phyloP scores from a whole-genome alignment of 176 grass and related monocot species.

The Ensete glaucum region DNA sequence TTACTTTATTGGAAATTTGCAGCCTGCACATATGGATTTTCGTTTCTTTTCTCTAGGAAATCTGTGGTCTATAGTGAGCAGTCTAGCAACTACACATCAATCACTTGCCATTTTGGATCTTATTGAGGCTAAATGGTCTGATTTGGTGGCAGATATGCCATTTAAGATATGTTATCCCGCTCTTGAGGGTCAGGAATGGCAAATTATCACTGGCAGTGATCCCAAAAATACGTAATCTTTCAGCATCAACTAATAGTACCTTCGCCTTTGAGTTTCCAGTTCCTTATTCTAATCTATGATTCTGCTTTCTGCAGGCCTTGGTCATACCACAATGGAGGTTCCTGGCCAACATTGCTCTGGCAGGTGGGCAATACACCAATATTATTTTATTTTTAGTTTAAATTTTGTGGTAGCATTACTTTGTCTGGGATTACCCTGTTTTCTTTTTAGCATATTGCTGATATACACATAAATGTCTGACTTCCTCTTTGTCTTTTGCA shows the following conservation, averaged over 20 bases:
- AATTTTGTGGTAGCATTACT: background rate
- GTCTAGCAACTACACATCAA: conserved; percentile 60
- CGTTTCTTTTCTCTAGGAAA: conserved; percentile 79
- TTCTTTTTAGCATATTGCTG: background rate
- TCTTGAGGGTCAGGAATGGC: conserved; percentile 82
- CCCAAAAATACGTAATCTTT: conserved; percentile 72
- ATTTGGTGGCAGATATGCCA: conserved; percentile 85
- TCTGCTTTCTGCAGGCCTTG: conserved; percentile 52
- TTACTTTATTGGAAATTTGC: conserved; percentile 82
- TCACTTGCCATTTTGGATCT: conserved; percentile 82
- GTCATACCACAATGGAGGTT: conserved; percentile 92
- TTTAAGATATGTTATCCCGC: conserved; percentile 87
- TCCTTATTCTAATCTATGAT: conserved; percentile 7
- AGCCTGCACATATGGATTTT: conserved; percentile 88
- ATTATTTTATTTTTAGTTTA: background rate
- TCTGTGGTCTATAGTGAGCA: conserved; percentile 81
- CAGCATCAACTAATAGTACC: conserved; percentile 6
- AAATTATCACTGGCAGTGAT: conserved; percentile 78
- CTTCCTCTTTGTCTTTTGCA: background rate
- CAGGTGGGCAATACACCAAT: conserved; percentile 38
- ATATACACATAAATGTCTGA: background rate
- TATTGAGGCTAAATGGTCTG: conserved; percentile 75
- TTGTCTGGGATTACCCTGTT: background rate
- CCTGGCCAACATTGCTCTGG: conserved; percentile 90
- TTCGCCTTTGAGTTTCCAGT: background rate